Evolutionary conservation across 2,329 filamentous ascomycete species (phyloP), one percentile per base, ranked within the genome.

Genomic region (Lecanicillium sp.): DNA sequence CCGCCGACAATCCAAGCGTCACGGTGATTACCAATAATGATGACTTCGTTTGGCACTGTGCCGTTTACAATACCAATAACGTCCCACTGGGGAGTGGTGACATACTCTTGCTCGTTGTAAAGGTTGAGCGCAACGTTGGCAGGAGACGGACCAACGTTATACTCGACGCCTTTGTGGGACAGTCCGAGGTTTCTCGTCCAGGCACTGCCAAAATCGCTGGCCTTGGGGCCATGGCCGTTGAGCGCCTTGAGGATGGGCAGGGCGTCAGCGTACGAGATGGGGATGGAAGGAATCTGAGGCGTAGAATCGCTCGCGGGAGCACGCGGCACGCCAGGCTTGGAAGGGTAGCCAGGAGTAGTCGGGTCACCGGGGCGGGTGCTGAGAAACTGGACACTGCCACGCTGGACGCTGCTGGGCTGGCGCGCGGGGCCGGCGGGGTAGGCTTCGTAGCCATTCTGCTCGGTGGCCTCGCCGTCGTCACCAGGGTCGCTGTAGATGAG

Each of bases 61-160:
- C 91, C 93, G 58, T 95, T 95, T 63, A 98, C 87, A 38, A 93
- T 74, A 37, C 91, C 91, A 54, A 97, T 91, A 2, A 93, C 87
- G 61, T 98, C 86, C 90, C 90, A 95, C 44, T 91, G 71, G 4
- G 87, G 86, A 0, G 86, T 93, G 1, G 79, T 91, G 12, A 81
- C 80, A 60, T 95, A 93, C 38, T 89, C 80, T 67, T 94, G 88
- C 58, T 89, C 73, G 58, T 91, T 95, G 59, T 78, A 75, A 33
- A 87, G 75, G 60, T 90, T 88, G 47, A 93, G 70, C 1, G 81
- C 79, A 2, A 91, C 61, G 45, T 79, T 67, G 14, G 86, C 79
- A 0, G 90, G 87, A 0, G 88, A 84, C 1, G 90, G 90, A 1
- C 90, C 90, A 49, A 95, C 79, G 62, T 89, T 87, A 69, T 95